Evolutionary conservation across 2,329 filamentous ascomycete species (phyloP).

Genomic region (Fusarium neocosmosporiellum): DNA sequence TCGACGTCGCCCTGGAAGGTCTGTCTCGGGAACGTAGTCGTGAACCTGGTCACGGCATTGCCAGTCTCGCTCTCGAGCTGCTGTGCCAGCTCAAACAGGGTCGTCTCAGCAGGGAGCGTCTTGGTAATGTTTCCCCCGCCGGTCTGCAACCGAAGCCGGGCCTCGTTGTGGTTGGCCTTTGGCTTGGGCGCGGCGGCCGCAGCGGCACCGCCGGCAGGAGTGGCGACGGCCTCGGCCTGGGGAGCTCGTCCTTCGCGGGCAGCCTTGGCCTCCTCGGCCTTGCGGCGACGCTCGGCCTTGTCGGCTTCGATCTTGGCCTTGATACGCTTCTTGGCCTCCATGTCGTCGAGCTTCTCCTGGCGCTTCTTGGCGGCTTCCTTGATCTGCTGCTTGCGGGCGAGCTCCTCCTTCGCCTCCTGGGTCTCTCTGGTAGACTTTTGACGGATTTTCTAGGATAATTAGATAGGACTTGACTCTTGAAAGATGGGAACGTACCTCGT

Average conservation of each 20-base stretch:
- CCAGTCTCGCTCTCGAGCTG: conserved; percentile 78
- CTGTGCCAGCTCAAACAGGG: conserved; percentile 90
- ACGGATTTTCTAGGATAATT: conserved; percentile 69
- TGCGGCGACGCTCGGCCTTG: conserved; percentile 87
- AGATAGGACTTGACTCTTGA: not conserved
- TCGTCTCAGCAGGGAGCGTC: conserved; percentile 88
- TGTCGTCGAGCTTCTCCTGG: conserved; percentile 86
- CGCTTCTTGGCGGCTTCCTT: conserved; percentile 90
- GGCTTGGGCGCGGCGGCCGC: conserved; percentile 66
- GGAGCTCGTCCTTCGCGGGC: conserved; percentile 78
- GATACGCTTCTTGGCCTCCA: conserved; percentile 88
- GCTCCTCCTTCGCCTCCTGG: conserved; percentile 90
- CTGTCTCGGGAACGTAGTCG: conserved; percentile 89
- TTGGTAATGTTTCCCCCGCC: conserved; percentile 81
- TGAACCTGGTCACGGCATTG: conserved; percentile 78
- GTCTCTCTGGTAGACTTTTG: conserved; percentile 90
- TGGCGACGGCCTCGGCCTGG: conserved; percentile 57
- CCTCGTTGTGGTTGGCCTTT: conserved; percentile 79
- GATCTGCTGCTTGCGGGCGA: conserved; percentile 88
- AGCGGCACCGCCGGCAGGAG: conserved; percentile 56
- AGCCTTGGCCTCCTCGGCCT: conserved; percentile 87
- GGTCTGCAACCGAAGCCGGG: conserved; percentile 85
- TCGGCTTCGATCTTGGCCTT: conserved; percentile 95
- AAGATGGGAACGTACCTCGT: conserved; percentile 71
- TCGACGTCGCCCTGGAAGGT: conserved; percentile 76